phyloP scores from a whole-genome alignment of 1,139 yeast species.

The Candida glucosophila region DNA sequence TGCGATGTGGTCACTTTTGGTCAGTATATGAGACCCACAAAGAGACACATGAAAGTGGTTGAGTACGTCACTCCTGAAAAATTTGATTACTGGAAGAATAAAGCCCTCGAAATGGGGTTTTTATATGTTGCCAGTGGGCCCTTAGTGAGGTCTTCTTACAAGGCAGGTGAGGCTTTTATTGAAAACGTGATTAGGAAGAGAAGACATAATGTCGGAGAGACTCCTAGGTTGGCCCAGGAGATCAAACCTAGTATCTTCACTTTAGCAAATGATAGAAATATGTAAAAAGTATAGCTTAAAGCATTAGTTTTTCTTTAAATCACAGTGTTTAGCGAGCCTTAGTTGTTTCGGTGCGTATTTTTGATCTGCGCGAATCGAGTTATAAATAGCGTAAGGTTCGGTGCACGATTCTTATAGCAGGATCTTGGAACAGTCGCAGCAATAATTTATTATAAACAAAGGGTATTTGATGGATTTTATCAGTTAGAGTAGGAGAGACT shows the following conservation, averaged over 20 bases:
- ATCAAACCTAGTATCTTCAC: constrained; percentile 10
- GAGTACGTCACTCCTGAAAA: constrained; percentile 93
- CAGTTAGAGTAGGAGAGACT: too few species aligned
- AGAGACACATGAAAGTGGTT: constrained; percentile 96
- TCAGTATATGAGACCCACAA: constrained; percentile 98
- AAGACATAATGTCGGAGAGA: constrained; percentile 41
- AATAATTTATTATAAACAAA: too few species aligned
- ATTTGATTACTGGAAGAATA: constrained; percentile 87
- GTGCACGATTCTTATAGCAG: too few species aligned
- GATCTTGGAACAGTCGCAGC: too few species aligned
- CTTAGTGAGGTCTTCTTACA: constrained; percentile 88
- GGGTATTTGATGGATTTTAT: too few species aligned
- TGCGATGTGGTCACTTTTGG: constrained; percentile 98
- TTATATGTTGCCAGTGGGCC: constrained; percentile 97
- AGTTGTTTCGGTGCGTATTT: too few species aligned
- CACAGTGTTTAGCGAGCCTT: too few species aligned
- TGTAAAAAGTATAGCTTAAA: too few species aligned
- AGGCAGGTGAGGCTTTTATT: constrained; percentile 97
- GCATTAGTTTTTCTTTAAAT: too few species aligned
- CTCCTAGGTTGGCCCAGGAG: constrained; percentile 26
- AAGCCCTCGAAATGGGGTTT: constrained; percentile 86
- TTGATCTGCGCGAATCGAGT: too few species aligned
- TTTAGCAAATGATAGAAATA: too few species aligned
- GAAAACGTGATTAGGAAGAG: constrained; percentile 87
- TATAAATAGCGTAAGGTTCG: too few species aligned